Evolutionary conservation across 352 stramenopile species (phyloP), one percentile per base, ranked within the genome.

Genomic region (Plasmopara muralis): DNA sequence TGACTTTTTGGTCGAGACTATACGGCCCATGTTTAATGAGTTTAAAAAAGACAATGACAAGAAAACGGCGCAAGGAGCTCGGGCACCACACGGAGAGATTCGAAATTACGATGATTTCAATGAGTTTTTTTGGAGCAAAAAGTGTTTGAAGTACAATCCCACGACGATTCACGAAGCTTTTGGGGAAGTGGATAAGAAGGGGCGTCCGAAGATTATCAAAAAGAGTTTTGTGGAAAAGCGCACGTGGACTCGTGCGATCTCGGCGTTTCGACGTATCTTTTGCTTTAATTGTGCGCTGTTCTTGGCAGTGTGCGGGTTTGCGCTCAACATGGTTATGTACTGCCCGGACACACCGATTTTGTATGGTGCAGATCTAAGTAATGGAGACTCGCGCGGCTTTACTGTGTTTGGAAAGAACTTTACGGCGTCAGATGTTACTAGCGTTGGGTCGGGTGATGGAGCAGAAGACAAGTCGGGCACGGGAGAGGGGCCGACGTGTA

Each of bases 51-150:
- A 90, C 50, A 90, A 79, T 20, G 78, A 90, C 69, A 93, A 90
- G 68, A 93, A 90, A 67, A 90, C 79, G 6, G 70, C 74, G 30
- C 85, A 89, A 35, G 83, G 82, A 6, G 74, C 74, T 6, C 78
- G 74, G 9, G 77, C 77, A 2, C 42, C 76, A 9, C 83, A 93
- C 56, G 57, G 60, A 8, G 70, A 93, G 47, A 89, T 93, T 47
- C 77, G 83, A 6, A 90, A 90, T 65, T 93, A 93, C 56, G 82
- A 93, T 38, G 82, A 93, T 55, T 90, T 93, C 28, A 93, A 93
- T 49, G 82, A 93, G 62, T 93, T 89, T 41, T 93, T 93, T 48
- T 93, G 82, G 82, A 85, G 56, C 13, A 90, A 90, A 54, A 90
- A 89, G 55, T 74, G 66, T n/a, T 58, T 93, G 13, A 89, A 87